Conservation (phyloP, 768 basidiomycete genomes). For the Pleurotus citrinopileatus region DNA sequence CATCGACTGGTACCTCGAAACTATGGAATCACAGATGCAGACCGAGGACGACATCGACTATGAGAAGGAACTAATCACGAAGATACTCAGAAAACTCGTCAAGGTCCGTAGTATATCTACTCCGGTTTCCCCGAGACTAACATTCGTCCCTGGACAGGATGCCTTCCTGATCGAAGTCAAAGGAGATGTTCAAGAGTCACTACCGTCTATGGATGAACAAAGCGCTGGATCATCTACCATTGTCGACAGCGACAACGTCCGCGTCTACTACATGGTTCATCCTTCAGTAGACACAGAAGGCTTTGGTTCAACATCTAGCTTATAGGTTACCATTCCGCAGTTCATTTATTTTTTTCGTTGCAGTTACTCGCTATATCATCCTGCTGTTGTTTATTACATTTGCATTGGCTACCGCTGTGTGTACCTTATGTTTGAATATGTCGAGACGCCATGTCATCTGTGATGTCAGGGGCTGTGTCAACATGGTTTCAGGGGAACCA, state of each 20-base stretch:
- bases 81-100: slow-evolving; percentile 85
- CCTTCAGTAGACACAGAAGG: slow-evolving; percentile 78
- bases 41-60: slow-evolving; percentile 87
- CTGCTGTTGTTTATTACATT: background rate
- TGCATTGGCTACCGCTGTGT: background rate
- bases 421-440: background rate
- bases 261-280: slow-evolving; percentile 89
- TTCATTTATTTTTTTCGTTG: background rate
- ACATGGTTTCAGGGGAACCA: no score
- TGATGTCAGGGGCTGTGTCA: no score
- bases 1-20: slow-evolving; percentile 95
- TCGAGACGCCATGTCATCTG: no score
- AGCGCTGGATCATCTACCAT: slow-evolving; percentile 48
- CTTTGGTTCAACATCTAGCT: slow-evolving; percentile 29
- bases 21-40: slow-evolving; percentile 78
- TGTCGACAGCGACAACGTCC: slow-evolving; percentile 54
- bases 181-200: slow-evolving; percentile 80
- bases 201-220: slow-evolving; percentile 64
- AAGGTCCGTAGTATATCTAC: slow-evolving; percentile 54
- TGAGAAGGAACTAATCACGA: slow-evolving; percentile 86
- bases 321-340: slow-evolving; percentile 1
- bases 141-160: slow-evolving; percentile 47
- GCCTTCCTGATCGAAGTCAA: slow-evolving; percentile 80
- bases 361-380: background rate
- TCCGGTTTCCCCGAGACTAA: background rate